A percentile compares a stretch with the other conserved stretches of the same genome.
phyloP scores from a whole-genome alignment of 768 basidiomycete species.

The Austroboletus eburneus region DNA sequence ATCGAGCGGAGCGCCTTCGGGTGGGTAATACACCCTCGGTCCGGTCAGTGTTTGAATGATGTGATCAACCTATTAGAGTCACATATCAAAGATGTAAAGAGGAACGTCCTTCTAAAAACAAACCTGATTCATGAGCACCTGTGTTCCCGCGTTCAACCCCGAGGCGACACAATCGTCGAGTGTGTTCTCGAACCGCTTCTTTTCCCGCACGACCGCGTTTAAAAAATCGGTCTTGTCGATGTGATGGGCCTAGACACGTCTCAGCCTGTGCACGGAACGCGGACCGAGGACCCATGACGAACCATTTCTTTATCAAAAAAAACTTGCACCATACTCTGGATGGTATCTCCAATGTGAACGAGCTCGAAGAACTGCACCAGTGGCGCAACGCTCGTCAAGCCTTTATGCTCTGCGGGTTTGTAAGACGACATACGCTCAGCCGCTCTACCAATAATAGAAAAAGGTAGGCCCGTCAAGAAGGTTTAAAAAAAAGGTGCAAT shows the following conservation, averaged over 20 bases:
- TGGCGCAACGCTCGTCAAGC: constrained; percentile 82
- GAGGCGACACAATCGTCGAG: constrained; percentile 92
- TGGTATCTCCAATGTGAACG: constrained; percentile 95
- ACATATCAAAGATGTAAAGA: not conserved
- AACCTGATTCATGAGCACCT: constrained; percentile 93
- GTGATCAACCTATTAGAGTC: constrained; percentile 92
- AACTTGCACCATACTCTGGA: constrained; percentile 96
- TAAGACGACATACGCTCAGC: constrained; percentile 88
- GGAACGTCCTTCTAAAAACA: not conserved
- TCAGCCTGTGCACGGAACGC: not conserved
- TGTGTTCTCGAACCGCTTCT: constrained; percentile 91
- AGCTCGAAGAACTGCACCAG: constrained; percentile 96
- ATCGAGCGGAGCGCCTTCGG: constrained; percentile 73
- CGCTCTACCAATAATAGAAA: too few species aligned
- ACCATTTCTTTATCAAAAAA: constrained; percentile 97
- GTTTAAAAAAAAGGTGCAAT: not conserved
- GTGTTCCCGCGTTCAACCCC: constrained; percentile 92
- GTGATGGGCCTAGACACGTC: constrained; percentile 78
- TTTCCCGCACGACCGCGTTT: constrained; percentile 90
- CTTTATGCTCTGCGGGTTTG: constrained; percentile 82
- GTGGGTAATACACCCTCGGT: constrained; percentile 87
- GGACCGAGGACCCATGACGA: constrained; percentile 16
- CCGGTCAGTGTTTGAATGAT: constrained; percentile 80
- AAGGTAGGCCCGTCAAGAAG: too few species aligned
- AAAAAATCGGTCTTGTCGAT: constrained; percentile 94